Evolutionary conservation across 176 grass and related monocot species (phyloP).

Genomic region (Bolboschoenus planiculmis): DNA sequence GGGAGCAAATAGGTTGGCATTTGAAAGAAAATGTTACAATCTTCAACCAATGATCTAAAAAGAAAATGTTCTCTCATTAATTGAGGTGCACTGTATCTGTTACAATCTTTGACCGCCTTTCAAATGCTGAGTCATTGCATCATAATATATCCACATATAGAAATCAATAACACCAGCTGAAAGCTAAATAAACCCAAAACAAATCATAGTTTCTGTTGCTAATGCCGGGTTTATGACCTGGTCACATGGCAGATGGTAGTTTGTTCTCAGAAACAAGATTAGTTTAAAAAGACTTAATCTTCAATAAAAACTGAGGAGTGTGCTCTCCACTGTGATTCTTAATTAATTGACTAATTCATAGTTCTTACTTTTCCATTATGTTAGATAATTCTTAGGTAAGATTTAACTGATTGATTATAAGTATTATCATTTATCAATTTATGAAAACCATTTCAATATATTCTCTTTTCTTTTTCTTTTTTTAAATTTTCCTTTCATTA

Average conservation of each 20-base stretch:
- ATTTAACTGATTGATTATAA: not conserved
- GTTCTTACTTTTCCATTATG: not conserved
- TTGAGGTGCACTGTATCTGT: not conserved
- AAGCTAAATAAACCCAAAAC: not conserved
- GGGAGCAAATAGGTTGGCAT: too few species aligned
- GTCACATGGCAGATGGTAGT: not conserved
- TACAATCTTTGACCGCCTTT: not conserved
- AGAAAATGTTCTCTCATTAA: too few species aligned
- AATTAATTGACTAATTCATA: not conserved
- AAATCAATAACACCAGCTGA: not conserved
- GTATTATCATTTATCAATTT: not conserved
- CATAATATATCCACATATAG: not conserved
- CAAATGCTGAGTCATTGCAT: not conserved
- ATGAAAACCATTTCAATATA: not conserved
- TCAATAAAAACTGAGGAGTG: not conserved
- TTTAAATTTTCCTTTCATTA: not conserved
- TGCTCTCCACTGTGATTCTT: not conserved
- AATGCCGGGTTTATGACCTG: not conserved
- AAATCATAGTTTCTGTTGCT: not conserved
- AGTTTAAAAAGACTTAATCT: not conserved
- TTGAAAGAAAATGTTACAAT: too few species aligned
- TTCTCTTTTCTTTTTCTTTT: not conserved
- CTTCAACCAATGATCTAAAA: too few species aligned
- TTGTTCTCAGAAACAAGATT: not conserved
- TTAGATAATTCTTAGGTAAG: not conserved